Conservation (phyloP, 2,329 filamentous ascomycete species). For the Neofusicoccum parvum region DNA sequence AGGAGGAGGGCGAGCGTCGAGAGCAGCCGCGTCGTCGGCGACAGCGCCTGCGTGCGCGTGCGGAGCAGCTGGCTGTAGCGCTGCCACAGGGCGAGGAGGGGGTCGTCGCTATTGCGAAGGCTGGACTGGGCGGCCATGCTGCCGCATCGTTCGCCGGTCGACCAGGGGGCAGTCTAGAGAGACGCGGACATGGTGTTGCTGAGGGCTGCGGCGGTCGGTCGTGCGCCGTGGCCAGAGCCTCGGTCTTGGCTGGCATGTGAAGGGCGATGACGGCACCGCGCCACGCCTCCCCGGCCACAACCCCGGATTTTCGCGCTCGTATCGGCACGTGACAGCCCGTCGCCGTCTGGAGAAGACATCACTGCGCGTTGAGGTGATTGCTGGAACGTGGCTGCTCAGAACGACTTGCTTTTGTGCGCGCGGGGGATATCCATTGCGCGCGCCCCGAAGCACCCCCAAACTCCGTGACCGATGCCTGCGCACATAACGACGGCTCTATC, state of each 20-base stretch:
- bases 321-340: not conserved
- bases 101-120: conserved; percentile 55
- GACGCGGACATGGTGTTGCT: conserved; percentile 2
- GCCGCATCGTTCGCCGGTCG: conserved; percentile 19
- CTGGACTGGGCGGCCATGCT: conserved; percentile 88
- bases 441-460: not conserved
- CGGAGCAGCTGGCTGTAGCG: conserved; percentile 54
- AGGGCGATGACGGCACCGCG: conserved; percentile 3
- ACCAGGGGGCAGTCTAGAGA: not conserved
- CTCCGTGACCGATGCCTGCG: conserved; percentile 3
- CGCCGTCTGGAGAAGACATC: not conserved
- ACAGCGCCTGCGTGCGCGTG: conserved; percentile 61
- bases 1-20: conserved; percentile 75
- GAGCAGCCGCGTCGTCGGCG: conserved; percentile 71
- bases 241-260: conserved; percentile 17
- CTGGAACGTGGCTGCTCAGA: not conserved
- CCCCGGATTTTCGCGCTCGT: conserved; percentile 18
- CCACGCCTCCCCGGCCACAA: not conserved
- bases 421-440: not conserved
- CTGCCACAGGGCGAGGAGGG: conserved; percentile 49
- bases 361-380: not conserved
- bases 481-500: not conserved
- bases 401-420: conserved; percentile 3
- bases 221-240: not conserved
- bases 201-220: not conserved